Evolutionary conservation across 805 yeast species (phyloP), one percentile per base, ranked within the genome.

Genomic region (Candida ortonii): DNA sequence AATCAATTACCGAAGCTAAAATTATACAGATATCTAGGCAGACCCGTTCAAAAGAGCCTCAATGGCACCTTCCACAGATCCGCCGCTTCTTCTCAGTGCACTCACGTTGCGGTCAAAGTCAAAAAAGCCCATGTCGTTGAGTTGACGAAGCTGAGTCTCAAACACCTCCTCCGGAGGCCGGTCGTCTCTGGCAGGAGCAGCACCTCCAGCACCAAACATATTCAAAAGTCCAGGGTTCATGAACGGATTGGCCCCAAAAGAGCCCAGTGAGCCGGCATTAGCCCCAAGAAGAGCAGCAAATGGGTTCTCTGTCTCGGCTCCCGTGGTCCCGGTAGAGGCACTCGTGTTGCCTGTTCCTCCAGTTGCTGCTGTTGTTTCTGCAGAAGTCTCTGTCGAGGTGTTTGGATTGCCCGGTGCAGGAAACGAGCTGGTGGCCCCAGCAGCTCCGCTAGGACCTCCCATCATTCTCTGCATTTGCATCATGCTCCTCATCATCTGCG

Each of bases 1-100:
- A 13, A 19, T 7, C 7, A 19, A 25, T 31, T 32, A 30, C 27
- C 12, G 12, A 12, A 12, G 24, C 23, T 27, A 22, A 12, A 15
- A 16, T 12, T 20, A 12, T 20, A 24, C n/a, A 9, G 13, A 11
- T 14, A 28, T 20, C 23, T 57, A 76, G 25, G 73, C 70, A 36
- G 65, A 62, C 17, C 84, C 84, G 42, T 72, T 82, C 38, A 89
- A 70, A 49, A 89, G 66, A 34, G 86, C 84, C 61, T 90, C 97
- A 33, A 90, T 70, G 8, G 98, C 98, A 28, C 97, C 97, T 64
- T 90, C 96, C 16, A 90, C 97, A 44, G 89, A 85, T 7, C 98
- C 98, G 21, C 98, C 98, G 36, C 90, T 78, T 64, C 97, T 78
- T 66, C 97, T 78, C 51, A 93, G 71, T 2, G 97, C 97, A 18